These are phyloP conservation scores for Croton setiger DNA, from an alignment of 441 rosid genomes.

Conservation along the genomic window DNA sequence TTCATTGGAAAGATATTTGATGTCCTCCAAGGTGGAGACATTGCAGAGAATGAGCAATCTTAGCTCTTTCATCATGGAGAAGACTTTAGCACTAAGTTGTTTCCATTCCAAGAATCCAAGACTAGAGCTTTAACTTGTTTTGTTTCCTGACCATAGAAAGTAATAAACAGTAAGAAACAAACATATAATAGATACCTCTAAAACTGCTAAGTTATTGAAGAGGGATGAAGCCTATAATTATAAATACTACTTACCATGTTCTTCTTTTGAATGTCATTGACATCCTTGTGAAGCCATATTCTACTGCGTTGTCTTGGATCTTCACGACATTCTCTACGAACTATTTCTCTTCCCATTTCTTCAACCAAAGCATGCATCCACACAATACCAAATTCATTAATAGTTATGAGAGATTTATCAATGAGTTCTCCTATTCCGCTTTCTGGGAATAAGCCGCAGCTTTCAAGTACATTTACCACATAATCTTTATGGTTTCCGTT, in stretches of 20 bases:
- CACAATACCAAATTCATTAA: not conserved
- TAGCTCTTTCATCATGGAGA: constrained; percentile 23
- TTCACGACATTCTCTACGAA: constrained; percentile 25
- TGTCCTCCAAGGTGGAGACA: not conserved
- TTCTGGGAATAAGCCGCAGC: constrained; percentile 5
- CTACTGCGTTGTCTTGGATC: constrained; percentile 37
- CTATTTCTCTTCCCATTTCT: constrained; percentile 47
- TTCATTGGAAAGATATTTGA: constrained; percentile 9
- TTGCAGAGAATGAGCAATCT: constrained; percentile 24
- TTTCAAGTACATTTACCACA: constrained; percentile 10
- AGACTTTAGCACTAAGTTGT: constrained; percentile 9
- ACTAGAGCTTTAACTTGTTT: constrained; percentile 24
- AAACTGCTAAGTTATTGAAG: not conserved
- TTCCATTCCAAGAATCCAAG: constrained; percentile 4
- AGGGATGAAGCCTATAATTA: not conserved
- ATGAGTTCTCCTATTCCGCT: constrained; percentile 17
- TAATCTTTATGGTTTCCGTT: not conserved
- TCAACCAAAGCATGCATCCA: constrained; percentile 28
- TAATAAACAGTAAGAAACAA: not conserved
- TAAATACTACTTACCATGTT: constrained; percentile 11
- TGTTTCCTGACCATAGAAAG: constrained; percentile 14
- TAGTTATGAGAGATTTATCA: constrained; percentile 9
- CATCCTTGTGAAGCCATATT: constrained; percentile 31
- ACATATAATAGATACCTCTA: no score
- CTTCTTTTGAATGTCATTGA: not conserved